A percentile compares a stretch with the other conserved stretches of the same genome.
These are phyloP conservation scores for Diaporthe vexans DNA, from an alignment of 2,329 filamentous ascomycete genomes.

Conservation along the genomic window DNA sequence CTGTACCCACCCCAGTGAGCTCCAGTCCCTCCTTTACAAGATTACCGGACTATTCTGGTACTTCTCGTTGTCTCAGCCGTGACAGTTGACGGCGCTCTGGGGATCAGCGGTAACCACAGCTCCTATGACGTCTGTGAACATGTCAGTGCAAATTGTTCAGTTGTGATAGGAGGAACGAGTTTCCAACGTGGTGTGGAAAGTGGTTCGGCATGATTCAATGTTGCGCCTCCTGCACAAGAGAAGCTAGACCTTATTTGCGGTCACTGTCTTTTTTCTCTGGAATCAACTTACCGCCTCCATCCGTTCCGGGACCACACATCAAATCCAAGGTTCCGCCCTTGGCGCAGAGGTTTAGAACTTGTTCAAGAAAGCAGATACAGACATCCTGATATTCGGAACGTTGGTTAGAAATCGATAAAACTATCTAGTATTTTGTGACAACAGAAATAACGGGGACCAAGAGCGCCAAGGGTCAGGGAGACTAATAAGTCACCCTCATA, in stretches of 20 bases:
- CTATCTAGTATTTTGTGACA: neutral
- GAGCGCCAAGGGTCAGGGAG: neutral
- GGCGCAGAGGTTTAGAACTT: neutral
- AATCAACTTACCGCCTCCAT: conserved; percentile 15
- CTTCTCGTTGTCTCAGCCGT: neutral
- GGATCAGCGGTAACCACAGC: neutral
- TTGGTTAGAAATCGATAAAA: neutral
- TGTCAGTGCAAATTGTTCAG: neutral
- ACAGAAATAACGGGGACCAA: neutral
- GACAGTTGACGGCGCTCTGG: neutral
- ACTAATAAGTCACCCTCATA: neutral
- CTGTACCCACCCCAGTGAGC: neutral
- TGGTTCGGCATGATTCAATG: neutral
- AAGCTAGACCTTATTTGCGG: neutral
- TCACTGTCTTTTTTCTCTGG: no score
- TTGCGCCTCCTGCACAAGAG: no score
- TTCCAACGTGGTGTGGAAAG: neutral
- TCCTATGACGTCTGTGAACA: neutral
- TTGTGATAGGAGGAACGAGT: no score
- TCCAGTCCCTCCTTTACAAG: neutral
- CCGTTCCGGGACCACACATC: conserved; percentile 3
- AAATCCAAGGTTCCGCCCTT: neutral
- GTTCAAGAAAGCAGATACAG: conserved; percentile 9
- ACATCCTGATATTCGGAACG: neutral
- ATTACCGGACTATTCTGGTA: no score